Conservation (phyloP, 257 asterid species). For the Voacanga thouarsii region DNA sequence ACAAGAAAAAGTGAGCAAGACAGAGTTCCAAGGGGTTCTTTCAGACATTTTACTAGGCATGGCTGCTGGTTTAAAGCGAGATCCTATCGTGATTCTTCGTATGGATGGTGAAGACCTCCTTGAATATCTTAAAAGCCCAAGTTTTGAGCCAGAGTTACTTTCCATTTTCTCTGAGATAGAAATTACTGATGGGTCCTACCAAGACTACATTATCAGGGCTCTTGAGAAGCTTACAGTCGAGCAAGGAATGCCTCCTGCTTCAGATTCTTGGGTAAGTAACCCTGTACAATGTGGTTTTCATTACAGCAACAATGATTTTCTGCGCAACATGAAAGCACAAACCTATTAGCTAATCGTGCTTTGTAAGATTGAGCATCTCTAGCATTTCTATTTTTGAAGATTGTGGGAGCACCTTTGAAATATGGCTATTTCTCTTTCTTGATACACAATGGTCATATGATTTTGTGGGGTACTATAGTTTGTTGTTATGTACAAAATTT, state of each 20-base stretch:
- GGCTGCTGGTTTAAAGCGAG: slow-evolving; percentile 95
- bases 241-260: slow-evolving; percentile 92
- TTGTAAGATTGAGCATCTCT: neutral
- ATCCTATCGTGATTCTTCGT: slow-evolving; percentile 87
- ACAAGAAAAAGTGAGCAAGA: slow-evolving; percentile 63
- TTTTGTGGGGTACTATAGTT: neutral
- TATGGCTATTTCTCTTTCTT: neutral
- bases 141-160: slow-evolving; percentile 59
- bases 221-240: slow-evolving; percentile 81
- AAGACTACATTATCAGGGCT: slow-evolving; percentile 52
- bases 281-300: neutral
- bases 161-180: slow-evolving; percentile 54
- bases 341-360: no score
- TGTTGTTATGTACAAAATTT: neutral
- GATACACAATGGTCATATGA: neutral
- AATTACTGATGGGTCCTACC: slow-evolving; percentile 50
- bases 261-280: slow-evolving; percentile 76
- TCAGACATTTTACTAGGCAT: slow-evolving; percentile 81
- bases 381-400: neutral
- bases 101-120: slow-evolving; percentile 84
- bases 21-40: slow-evolving; percentile 71
- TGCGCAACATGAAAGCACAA: neutral
- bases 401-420: neutral
- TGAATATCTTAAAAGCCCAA: slow-evolving; percentile 53
- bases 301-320: neutral